These are phyloP conservation scores for Ligustrum vulgare DNA, from an alignment of 257 asterid genomes.

Conservation along the genomic window DNA sequence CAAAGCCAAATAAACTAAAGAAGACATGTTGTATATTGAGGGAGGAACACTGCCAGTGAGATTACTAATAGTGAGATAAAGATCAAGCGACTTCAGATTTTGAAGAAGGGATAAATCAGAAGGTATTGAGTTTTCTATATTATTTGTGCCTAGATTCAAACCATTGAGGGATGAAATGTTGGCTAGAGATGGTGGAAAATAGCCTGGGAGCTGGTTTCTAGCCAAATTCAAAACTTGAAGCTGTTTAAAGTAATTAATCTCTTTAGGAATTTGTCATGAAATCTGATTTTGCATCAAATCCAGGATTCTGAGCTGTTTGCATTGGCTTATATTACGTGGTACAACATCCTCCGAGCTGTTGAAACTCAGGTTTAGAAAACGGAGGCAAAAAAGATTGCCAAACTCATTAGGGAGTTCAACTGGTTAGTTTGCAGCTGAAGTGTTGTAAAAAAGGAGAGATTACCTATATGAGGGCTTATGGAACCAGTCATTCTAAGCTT, in stretches of 20 bases:
- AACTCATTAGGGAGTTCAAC: conserved; percentile 44
- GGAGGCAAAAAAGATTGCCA: conserved; percentile 39
- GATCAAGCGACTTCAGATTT: conserved; percentile 46
- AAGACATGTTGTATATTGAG: conserved; percentile 42
- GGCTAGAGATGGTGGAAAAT: conserved; percentile 43
- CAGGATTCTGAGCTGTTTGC: conserved; percentile 36
- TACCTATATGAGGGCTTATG: conserved; percentile 50
- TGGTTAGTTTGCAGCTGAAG: conserved; percentile 53
- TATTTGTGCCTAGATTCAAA: conserved; percentile 38
- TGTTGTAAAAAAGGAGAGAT: conserved; percentile 50
- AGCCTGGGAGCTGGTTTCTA: conserved; percentile 46
- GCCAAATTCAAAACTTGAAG: conserved; percentile 49
- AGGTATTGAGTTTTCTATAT: conserved; percentile 39
- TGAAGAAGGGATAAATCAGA: conserved; percentile 31
- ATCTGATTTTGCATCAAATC: conserved; percentile 50
- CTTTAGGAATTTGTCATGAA: conserved; percentile 41
- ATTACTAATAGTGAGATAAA: conserved; percentile 50
- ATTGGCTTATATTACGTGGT: conserved; percentile 40
- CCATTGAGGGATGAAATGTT: conserved; percentile 34
- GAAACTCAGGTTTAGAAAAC: conserved; percentile 32
- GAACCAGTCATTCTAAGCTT: conserved; percentile 42
- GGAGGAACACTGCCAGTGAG: conserved; percentile 52
- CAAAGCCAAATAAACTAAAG: conserved; percentile 41
- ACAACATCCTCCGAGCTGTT: conserved; percentile 41
- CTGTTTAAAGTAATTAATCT: conserved; percentile 27